A percentile compares a stretch with the other conserved stretches of the same genome.
Evolutionary conservation across 345 rosid species (phyloP).

Genomic region (Sisymbrium altissimum): DNA sequence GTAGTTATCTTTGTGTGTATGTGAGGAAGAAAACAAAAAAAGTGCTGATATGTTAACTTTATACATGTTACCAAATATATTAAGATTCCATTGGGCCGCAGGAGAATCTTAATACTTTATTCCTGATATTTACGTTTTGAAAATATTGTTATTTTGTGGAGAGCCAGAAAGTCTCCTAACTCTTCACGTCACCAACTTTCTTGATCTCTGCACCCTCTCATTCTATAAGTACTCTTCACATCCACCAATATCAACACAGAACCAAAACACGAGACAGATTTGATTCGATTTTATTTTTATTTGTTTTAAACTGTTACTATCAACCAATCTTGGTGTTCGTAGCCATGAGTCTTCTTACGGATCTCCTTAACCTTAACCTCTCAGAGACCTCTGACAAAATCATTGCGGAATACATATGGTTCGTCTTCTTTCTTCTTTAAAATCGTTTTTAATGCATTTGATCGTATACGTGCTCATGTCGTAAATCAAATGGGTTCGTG

Average conservation of each 20-base stretch:
- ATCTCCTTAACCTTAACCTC: conserved; percentile 81
- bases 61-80: not conserved
- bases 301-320: not conserved
- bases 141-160: not conserved
- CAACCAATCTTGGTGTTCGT: not conserved
- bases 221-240: conserved; percentile 24
- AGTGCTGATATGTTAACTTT: not conserved
- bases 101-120: conserved; percentile 20
- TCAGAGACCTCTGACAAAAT: conserved; percentile 66
- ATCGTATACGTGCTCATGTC: not conserved
- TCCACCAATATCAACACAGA: conserved; percentile 19
- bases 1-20: not conserved
- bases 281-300: not conserved
- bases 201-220: conserved; percentile 10
- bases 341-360: conserved; percentile 62
- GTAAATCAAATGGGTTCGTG: not conserved
- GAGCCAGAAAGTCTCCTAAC: conserved; percentile 20
- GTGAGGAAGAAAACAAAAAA: not conserved
- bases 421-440: conserved; percentile 18
- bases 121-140: not conserved
- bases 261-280: conserved; percentile 1
- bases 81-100: conserved; percentile 23
- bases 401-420: conserved; percentile 96
- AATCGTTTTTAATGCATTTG: not conserved
- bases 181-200: conserved; percentile 23